Evolutionary conservation across 23 red algal genomes (phyloP).

Genomic region (Gracilaria caudata): DNA sequence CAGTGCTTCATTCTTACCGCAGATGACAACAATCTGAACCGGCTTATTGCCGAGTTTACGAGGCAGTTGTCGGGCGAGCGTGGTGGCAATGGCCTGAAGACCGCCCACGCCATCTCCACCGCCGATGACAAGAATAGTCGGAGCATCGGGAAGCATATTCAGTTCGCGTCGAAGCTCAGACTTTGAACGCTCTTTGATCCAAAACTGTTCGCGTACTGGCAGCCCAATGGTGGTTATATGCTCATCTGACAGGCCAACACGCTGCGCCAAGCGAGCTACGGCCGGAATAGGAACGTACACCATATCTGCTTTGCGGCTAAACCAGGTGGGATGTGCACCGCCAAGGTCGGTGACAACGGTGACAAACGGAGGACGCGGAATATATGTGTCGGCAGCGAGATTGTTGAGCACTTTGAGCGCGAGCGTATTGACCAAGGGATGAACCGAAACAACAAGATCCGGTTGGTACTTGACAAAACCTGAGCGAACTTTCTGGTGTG

Average conservation of each 20-base stretch:
- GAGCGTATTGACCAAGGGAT: constrained; percentile 89
- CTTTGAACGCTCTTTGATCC: constrained; percentile 35
- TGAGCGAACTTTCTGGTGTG: constrained; percentile 58
- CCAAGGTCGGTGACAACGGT: constrained; percentile 98
- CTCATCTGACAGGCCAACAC: constrained; percentile 33
- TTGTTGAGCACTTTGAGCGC: constrained; percentile 62
- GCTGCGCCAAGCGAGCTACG: constrained; percentile 46
- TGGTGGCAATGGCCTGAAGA: constrained; percentile 49
- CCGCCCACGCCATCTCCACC: constrained; percentile 86
- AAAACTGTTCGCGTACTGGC: constrained; percentile 81
- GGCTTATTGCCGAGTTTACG: not conserved
- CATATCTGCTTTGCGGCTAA: constrained; percentile 71
- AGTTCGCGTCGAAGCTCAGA: constrained; percentile 32
- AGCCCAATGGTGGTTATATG: constrained; percentile 70
- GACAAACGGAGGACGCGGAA: constrained; percentile 73
- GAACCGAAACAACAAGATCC: constrained; percentile 88
- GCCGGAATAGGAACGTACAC: constrained; percentile 74
- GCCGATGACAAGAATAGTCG: constrained; percentile 68
- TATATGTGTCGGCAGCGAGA: constrained; percentile 36
- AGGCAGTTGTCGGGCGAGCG: constrained; percentile 33
- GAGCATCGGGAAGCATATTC: constrained; percentile 55
- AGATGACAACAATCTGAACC: constrained; percentile 81
- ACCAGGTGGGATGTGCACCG: constrained; percentile 93
- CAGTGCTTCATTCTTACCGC: constrained; percentile 78
- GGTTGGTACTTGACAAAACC: constrained; percentile 69